Evolutionary conservation across 805 yeast species (phyloP).

Genomic region (Spencermartinsiella europaea): DNA sequence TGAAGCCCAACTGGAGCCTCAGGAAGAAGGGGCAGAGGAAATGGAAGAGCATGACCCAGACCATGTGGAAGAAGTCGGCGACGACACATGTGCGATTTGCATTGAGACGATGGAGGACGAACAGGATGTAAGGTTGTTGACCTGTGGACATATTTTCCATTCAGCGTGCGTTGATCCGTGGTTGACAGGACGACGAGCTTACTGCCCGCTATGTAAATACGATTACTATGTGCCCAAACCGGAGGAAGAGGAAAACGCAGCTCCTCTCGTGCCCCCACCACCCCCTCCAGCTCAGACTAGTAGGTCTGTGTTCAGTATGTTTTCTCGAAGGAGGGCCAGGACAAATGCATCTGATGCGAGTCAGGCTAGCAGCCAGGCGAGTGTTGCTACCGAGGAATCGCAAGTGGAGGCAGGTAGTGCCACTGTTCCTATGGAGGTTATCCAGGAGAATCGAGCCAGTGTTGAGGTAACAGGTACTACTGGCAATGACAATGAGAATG

Average conservation of each 20-base stretch:
- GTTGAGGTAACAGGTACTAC: too few relatives aligned
- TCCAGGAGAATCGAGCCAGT: background rate
- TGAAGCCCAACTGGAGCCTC: conserved; percentile 7
- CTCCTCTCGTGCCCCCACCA: background rate
- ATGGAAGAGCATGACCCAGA: conserved; percentile 4
- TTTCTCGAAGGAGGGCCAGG: background rate
- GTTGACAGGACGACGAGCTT: conserved; percentile 66
- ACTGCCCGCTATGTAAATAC: conserved; percentile 78
- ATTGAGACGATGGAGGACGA: conserved; percentile 57
- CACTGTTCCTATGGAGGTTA: background rate
- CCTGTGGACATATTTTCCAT: conserved; percentile 82
- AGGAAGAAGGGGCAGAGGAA: background rate
- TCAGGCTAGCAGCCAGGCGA: background rate
- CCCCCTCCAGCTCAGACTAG: background rate
- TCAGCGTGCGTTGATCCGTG: conserved; percentile 77
- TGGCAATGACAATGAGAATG: too few relatives aligned
- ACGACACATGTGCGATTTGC: conserved; percentile 74
- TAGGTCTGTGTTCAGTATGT: background rate
- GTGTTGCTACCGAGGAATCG: background rate
- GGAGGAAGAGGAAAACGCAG: background rate
- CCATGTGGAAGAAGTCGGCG: conserved; percentile 18
- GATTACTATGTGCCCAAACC: conserved; percentile 43
- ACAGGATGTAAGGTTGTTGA: conserved; percentile 63
- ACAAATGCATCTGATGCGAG: background rate
- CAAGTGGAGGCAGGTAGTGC: background rate